Base-by-base conservation (phyloP, 192 early-diverging fungal species). In the Coemansia erecta region DNA sequence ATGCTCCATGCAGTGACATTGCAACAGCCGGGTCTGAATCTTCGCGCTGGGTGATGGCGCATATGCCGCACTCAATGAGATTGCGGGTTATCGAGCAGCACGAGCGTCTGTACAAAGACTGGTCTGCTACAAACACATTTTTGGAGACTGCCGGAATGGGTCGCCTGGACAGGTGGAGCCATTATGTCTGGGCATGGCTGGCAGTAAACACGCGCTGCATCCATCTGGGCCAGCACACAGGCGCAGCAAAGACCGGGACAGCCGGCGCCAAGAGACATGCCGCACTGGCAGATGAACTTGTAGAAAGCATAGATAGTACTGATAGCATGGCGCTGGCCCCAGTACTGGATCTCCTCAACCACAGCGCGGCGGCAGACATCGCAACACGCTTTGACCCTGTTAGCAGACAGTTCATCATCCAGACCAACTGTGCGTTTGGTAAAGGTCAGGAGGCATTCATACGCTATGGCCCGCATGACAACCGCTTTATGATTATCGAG, bases 331-430 rank as follows among this genome's bases (percentile, higher is more conserved):
- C 89, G 24, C 68, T 91, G 39, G 89, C 89, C 26, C 89, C 89
- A 5, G 73, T 89, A 52, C 73, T 91, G 12, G 89, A 91, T 76
- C 83, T 91, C 17, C 83, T 91, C 40, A 91, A 91, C 64, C 89
- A 91, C 78, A 82, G 78, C 37, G 64, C 60, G 18, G 66, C 80
- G 19, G 86, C 85, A 31, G 77, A 80, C 54, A 82, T 85, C 63
- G 24, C 53, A 19, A 61, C 64, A 17, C 37, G 37, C 51, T 74
- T 59, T 47, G 72, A 73, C 17, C n/a, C 24, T n/a, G 17, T 22
- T 3, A 15, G 46, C 26, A 40, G 61, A 3, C 82, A 80, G n/a
- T 90, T 87, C 70, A 78, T 85, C 23, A 89, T 90, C 53, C 81
- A 61, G 39, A 88, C 88, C 12, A 58, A 83, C 12, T 65, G 67